Evolutionary conservation across 2,329 filamentous ascomycete species (phyloP), one percentile per base, ranked within the genome.

Genomic region (Trichoderma atroviride): DNA sequence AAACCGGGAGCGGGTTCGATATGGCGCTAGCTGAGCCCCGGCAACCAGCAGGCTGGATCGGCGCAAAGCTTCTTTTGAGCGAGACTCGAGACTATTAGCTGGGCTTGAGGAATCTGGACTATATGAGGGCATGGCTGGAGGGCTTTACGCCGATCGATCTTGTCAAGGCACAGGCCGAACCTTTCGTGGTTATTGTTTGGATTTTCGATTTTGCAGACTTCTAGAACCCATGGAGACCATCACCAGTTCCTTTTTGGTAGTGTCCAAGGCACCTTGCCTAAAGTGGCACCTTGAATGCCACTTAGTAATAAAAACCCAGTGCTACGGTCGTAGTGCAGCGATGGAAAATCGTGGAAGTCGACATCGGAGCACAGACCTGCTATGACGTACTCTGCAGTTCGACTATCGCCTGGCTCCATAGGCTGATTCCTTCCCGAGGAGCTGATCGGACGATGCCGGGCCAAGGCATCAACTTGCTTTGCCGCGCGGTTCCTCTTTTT

Each of bases 371-470:
- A 67, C 64, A 52, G 64, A 58, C 64, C 64, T 33, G 13, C 31
- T 24, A 67, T 67, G 64, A 67, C 64, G 64, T 67, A 43, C 29
- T 33, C 40, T 14, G 16, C 24, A 31, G 14, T n/a, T 43, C n/a
- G 9, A 19, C 7, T 6, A 19, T 37, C 16, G 13, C 16, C 55
- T 29, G 19, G 27, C 19, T 31, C 29, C 27, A 31, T 33, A 31
- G 53, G 53, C 53, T 35, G 33, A 16, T 24, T 50, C 9, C 22
- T 50, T 50, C 27, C 47, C 57, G 62, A 22, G 52, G 33, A 24
- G 50, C 37, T 66, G 62, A 57, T 67, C 64, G 64, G 53, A 52
- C 55, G 55, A 67, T 58, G 63, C 55, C 40, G 63, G 57, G 35
- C 57, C 57, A 43, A 43, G 13, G 56, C n/a, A 27, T 37, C 22